Conservation (phyloP, 2,329 filamentous ascomycete genomes). For the Penicillium sp. region DNA sequence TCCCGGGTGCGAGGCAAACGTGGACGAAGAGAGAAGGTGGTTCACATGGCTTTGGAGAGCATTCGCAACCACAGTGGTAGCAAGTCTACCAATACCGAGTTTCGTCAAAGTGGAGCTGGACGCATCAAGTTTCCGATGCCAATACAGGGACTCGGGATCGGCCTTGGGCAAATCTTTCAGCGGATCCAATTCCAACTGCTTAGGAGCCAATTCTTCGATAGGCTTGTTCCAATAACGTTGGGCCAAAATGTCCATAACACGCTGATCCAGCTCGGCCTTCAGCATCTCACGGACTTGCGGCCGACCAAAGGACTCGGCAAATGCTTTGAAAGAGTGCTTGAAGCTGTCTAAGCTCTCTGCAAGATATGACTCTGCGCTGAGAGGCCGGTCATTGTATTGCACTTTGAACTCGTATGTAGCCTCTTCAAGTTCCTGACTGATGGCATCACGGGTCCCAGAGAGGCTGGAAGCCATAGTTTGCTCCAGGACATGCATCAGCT, state of each 20-base stretch:
- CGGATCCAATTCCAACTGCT: slow-evolving; percentile 62
- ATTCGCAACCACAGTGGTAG: slow-evolving; percentile 83
- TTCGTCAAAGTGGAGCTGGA: slow-evolving; percentile 88
- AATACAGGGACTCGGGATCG: slow-evolving; percentile 77
- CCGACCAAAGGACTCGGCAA: slow-evolving; percentile 82
- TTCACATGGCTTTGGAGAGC: slow-evolving; percentile 84
- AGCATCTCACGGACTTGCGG: slow-evolving; percentile 82
- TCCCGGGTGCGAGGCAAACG: slow-evolving; percentile 84
- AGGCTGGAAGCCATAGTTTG: slow-evolving; percentile 94
- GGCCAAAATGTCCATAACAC: slow-evolving; percentile 85
- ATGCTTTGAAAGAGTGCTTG: slow-evolving; percentile 96
- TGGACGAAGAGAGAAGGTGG: slow-evolving; percentile 68
- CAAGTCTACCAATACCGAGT: slow-evolving; percentile 83
- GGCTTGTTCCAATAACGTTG: slow-evolving; percentile 97
- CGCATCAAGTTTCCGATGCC: slow-evolving; percentile 90
- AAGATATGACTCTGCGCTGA: slow-evolving; percentile 93
- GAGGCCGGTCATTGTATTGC: slow-evolving; percentile 92
- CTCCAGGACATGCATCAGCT: slow-evolving; percentile 93
- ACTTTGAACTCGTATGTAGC: slow-evolving; percentile 99
- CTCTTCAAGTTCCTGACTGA: slow-evolving; percentile 91
- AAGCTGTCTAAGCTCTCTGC: slow-evolving; percentile 92
- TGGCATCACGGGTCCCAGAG: slow-evolving; percentile 82
- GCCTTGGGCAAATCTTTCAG: slow-evolving; percentile 76
- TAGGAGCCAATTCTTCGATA: slow-evolving; percentile 68
- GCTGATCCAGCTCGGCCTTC: slow-evolving; percentile 88